Evolutionary conservation across 2,329 filamentous ascomycete species (phyloP).

Genomic region (Calonectria pauciramosa): DNA sequence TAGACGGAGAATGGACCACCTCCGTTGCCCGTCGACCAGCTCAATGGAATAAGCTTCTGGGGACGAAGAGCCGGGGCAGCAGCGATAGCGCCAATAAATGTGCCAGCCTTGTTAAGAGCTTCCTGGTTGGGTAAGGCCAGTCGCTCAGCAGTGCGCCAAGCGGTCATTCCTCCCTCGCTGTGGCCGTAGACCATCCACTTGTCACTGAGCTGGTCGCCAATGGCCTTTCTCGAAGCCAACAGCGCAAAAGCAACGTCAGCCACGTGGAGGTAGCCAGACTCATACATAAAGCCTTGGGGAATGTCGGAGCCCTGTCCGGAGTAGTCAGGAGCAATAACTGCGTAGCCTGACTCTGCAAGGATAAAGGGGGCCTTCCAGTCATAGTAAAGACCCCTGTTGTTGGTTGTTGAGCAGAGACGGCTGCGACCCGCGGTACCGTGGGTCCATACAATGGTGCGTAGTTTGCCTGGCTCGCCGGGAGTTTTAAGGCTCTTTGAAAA

Average conservation of each 20-base stretch:
- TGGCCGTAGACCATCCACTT: conserved; percentile 43
- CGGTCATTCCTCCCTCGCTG: conserved; percentile 43
- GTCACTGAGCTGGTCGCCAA: conserved; percentile 25
- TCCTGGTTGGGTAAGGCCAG: conserved; percentile 26
- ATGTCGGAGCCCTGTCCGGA: neutral
- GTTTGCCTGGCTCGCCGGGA: neutral
- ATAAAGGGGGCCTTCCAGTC: conserved; percentile 3
- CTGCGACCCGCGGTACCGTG: neutral
- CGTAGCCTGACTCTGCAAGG: neutral
- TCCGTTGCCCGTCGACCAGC: neutral
- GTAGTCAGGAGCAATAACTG: neutral
- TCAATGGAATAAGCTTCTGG: neutral
- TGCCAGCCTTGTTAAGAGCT: neutral
- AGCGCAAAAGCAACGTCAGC: neutral
- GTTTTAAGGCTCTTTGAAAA: neutral
- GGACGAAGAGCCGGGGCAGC: neutral
- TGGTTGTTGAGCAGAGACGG: neutral
- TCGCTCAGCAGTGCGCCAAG: conserved; percentile 42
- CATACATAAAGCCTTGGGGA: neutral
- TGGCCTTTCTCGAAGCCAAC: neutral
- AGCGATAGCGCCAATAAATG: neutral
- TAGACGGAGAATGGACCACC: neutral
- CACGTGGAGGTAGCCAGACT: neutral
- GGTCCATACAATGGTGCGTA: neutral
- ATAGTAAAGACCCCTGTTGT: neutral